These are phyloP conservation scores for Malus orientalis DNA, from an alignment of 306 rosid species.

Conservation along the genomic window DNA sequence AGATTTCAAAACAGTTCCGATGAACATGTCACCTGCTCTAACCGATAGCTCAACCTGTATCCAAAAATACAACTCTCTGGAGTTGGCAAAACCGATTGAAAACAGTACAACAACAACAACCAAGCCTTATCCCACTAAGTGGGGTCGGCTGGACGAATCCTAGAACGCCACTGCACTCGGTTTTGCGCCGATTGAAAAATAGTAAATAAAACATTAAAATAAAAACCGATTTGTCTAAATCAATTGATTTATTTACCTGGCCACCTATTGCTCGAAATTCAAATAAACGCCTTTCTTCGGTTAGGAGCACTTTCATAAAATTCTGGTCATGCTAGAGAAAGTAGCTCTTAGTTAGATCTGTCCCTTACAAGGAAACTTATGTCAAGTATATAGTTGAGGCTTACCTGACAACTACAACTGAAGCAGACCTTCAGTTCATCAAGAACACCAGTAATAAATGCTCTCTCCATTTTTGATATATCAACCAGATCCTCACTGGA, in stretches of 20 bases:
- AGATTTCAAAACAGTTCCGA: constrained; percentile 88
- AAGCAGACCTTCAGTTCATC: constrained; percentile 87
- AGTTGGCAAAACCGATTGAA: constrained; percentile 10
- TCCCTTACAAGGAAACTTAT: neutral
- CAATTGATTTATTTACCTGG: constrained; percentile 42
- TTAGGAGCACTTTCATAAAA: constrained; percentile 70
- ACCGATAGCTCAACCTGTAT: constrained; percentile 83
- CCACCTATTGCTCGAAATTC: constrained; percentile 98
- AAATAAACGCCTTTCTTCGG: constrained; percentile 65
- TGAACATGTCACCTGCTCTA: constrained; percentile 59
- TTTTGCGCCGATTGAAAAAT: neutral
- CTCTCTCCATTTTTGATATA: constrained; percentile 42
- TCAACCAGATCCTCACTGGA: constrained; percentile 26
- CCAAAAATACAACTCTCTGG: constrained; percentile 20
- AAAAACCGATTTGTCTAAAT: neutral
- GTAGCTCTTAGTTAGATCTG: constrained; percentile 18
- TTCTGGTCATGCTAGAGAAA: constrained; percentile 52
- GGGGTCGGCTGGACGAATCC: too few relatives aligned
- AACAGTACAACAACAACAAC: neutral
- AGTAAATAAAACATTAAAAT: neutral
- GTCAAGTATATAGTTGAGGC: neutral
- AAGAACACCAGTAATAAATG: constrained; percentile 84
- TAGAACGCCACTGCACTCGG: fast-evolving
- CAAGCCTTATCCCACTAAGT: too few relatives aligned
- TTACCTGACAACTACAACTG: constrained; percentile 75